Evolutionary conservation across 2,329 filamentous ascomycete genomes (phyloP).

Genomic region (Pseudogymnoascus pannorum): DNA sequence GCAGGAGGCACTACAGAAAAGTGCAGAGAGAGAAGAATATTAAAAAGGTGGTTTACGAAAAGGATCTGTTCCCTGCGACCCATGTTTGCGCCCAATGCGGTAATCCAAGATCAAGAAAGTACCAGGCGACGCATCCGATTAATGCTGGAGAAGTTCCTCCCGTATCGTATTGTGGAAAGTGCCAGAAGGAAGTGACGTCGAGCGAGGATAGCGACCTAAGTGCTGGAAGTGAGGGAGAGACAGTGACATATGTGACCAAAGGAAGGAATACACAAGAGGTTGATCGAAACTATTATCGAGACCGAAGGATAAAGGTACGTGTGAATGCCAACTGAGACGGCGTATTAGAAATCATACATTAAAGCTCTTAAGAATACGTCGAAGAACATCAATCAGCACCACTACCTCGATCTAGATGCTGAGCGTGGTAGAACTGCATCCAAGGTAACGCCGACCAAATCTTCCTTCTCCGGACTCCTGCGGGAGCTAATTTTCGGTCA

Average conservation of each 20-base stretch:
- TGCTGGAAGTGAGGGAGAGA: neutral
- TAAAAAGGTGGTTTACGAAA: neutral
- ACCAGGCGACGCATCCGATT: conserved; percentile 8
- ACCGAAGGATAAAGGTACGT: conserved; percentile 6
- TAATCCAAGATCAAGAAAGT: neutral
- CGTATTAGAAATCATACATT: neutral
- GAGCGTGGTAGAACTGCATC: neutral
- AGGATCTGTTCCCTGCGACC: neutral
- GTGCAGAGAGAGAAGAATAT: neutral
- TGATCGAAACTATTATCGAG: conserved; percentile 1
- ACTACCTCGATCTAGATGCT: neutral
- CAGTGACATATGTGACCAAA: neutral
- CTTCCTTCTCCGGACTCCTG: neutral
- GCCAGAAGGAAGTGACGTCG: conserved; percentile 1
- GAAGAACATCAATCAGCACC: neutral
- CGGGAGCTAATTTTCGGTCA: neutral
- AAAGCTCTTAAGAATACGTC: neutral
- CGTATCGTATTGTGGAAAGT: neutral
- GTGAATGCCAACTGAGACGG: neutral
- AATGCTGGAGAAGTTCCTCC: neutral
- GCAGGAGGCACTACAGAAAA: neutral
- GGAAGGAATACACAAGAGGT: neutral
- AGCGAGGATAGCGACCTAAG: neutral
- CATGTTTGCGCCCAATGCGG: conserved; percentile 9
- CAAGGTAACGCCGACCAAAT: neutral